These are phyloP conservation scores for Dioszegia crocea DNA, from an alignment of 768 basidiomycete genomes.

Conservation along the genomic window DNA sequence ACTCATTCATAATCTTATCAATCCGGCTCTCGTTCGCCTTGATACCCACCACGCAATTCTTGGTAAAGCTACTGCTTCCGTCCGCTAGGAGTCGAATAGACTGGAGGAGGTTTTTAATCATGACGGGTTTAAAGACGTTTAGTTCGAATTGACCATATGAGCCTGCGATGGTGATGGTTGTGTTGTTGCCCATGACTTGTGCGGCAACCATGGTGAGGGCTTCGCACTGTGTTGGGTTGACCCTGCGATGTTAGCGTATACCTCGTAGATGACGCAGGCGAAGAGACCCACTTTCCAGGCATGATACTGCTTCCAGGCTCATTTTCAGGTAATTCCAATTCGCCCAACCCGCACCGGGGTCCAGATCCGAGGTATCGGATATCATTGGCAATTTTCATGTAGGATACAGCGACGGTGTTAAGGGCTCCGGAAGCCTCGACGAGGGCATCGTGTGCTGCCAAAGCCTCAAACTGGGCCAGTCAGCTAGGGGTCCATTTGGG, in stretches of 20 bases:
- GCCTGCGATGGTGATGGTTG: slow-evolving; percentile 83
- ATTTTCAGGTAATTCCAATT: slow-evolving; percentile 91
- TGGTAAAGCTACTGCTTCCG: slow-evolving; percentile 91
- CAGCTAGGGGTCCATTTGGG: background rate
- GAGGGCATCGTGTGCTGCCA: slow-evolving; percentile 95
- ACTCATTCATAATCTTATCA: slow-evolving; percentile 80
- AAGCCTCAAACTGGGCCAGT: slow-evolving; percentile 76
- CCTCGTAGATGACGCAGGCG: too few relatives aligned
- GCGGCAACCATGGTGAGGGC: slow-evolving; percentile 98
- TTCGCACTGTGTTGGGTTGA: slow-evolving; percentile 99
- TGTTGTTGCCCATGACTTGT: slow-evolving; percentile 97
- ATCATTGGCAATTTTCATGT: slow-evolving; percentile 99
- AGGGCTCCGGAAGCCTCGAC: slow-evolving; percentile 96
- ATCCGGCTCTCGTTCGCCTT: slow-evolving; percentile 94
- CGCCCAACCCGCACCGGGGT: slow-evolving; percentile 94
- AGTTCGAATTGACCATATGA: slow-evolving; percentile 97
- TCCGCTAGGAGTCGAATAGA: slow-evolving; percentile 90
- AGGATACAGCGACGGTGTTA: slow-evolving; percentile 89
- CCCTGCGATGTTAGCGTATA: slow-evolving; percentile 49
- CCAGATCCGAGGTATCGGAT: slow-evolving; percentile 97
- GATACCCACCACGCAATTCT: slow-evolving; percentile 95
- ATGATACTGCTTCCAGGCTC: slow-evolving; percentile 99
- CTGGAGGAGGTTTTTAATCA: slow-evolving; percentile 95
- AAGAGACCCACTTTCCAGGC: slow-evolving; percentile 71
- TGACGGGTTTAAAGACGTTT: slow-evolving; percentile 98